Evolutionary conservation across 2,329 filamentous ascomycete genomes (phyloP), one percentile per base, ranked within the genome.

Genomic region (Talaromyces sp.): DNA sequence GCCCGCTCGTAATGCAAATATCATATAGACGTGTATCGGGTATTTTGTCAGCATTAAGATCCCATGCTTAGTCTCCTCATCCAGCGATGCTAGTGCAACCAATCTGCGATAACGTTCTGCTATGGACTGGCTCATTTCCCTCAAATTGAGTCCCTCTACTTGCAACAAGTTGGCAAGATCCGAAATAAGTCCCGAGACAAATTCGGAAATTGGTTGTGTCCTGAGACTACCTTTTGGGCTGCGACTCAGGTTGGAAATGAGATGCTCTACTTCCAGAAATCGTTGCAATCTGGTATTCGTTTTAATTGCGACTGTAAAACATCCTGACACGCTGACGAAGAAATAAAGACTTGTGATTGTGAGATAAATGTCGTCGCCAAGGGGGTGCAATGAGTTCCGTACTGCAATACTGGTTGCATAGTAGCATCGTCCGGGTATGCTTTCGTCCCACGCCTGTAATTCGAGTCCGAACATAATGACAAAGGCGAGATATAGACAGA

Each of bases 381-480:
- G 16, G 3, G 57, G 40, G 21, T 60, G 57, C 5, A 21, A 46
- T 2, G 40, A 60, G 5, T 16, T 18, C 1, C 12, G 23, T n/a
- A 6, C 14, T 5, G 31, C 18, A 28, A 60, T 40, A 6, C n/a
- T 2, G 12, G 37, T 14, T 18, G 58, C 28, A 52, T 52, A 37
- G 33, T 60, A 60, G 44, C 44, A 50, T 25, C 3, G 31, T 12
- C 44, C 58, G 8, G 58, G 42, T 7, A 37, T 40, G 3, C 52
- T 18, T 1, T 60, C 23, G 21, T 60, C 18, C 58, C 44, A 52
- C 8, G 6, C 21, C 14, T 14, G 31, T 52, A 60, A 21, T 37
- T 40, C 39, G 21, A 50, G 39, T 14, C 58, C 58, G n/a, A 60
- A 60, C 44, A 50, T 39, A 21, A 60, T 52, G 58, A 50, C 33